Base-by-base conservation (phyloP, 805 yeast species). In the Wickerhamiella sergipiensis region DNA sequence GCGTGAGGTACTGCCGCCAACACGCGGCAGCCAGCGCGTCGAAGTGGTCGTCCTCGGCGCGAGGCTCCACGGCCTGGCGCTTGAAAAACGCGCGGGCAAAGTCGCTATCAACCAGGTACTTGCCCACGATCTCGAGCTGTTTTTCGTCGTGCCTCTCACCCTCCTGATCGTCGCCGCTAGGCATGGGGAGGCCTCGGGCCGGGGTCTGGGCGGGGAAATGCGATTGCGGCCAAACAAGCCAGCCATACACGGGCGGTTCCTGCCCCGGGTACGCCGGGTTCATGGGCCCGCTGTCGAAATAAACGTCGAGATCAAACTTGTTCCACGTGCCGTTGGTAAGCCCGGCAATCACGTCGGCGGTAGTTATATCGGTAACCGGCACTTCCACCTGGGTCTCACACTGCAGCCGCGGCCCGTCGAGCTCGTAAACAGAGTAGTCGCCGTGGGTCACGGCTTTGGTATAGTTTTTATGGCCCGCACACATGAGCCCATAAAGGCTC, bases 141-240 rank as follows among this genome's bases (percentile, higher is more conserved):
- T 18, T 39, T 4, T n/a, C 24, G 18, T 17, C 22, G 3, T 13
- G n/a, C n/a, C n/a, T n/a, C n/a, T n/a, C n/a, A n/a, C n/a, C n/a
- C n/a, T n/a, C n/a, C n/a, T n/a, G n/a, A n/a, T n/a, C n/a, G n/a
- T n/a, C n/a, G n/a, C n/a, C n/a, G n/a, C n/a, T n/a, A n/a, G n/a
- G n/a, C n/a, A n/a, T n/a, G n/a, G n/a, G n/a, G n/a, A n/a, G n/a
- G n/a, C n/a, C n/a, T n/a, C n/a, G n/a, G n/a, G n/a, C n/a, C n/a
- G 19, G 17, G 40, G 3, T 13, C 40, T 36, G 40, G 40, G 40
- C 40, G 5, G 15, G 8, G 40, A 36, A 36, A n/a, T 15, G 19
- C 40, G 17, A 17, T 18, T 77, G 65, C 13, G 80, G 84, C 95
- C 95, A 86, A 48, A 83, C 81, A 8, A 84, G 64, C 79, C 88